These are phyloP conservation scores for Apodospora peruviana DNA, from an alignment of 495 filamentous ascomycete species.

Conservation along the genomic window DNA sequence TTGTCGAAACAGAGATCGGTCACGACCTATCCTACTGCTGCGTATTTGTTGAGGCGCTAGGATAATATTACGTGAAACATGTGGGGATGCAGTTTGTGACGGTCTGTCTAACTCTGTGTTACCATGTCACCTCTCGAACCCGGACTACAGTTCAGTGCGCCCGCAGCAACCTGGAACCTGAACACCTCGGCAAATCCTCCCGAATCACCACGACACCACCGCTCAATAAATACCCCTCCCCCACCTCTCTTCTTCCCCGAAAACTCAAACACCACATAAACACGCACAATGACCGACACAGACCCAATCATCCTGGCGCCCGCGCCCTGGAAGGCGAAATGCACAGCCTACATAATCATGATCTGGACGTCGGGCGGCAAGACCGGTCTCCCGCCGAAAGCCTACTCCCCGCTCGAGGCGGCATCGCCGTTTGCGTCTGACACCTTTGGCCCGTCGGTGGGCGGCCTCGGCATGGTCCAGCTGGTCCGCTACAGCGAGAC, in stretches of 20 bases:
- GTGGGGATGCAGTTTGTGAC: too few relatives aligned
- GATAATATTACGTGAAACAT: too few relatives aligned
- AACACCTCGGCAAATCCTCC: too few relatives aligned
- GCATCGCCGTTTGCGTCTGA: conserved; percentile 23
- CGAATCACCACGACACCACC: too few relatives aligned
- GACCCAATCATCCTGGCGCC: conserved; percentile 16
- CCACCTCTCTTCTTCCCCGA: background rate
- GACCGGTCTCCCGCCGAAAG: conserved; percentile 19
- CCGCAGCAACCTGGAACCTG: too few relatives aligned
- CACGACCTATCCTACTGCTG: too few relatives aligned
- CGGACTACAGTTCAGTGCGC: too few relatives aligned
- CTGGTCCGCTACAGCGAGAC: conserved; percentile 44
- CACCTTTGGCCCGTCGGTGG: conserved; percentile 27
- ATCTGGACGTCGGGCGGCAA: conserved; percentile 25
- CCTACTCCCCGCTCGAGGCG: conserved; percentile 39
- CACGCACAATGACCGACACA: background rate
- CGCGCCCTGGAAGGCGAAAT: conserved; percentile 38
- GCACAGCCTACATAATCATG: conserved; percentile 30
- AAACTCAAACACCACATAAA: background rate
- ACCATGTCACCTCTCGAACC: too few relatives aligned
- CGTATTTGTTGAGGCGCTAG: too few relatives aligned
- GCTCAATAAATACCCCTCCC: too few relatives aligned
- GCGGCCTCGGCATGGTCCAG: conserved; percentile 42
- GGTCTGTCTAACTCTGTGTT: too few relatives aligned
- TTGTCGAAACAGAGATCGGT: too few relatives aligned